Conservation (phyloP, 129 eudicot species). For the Dittrichia graveolens region DNA sequence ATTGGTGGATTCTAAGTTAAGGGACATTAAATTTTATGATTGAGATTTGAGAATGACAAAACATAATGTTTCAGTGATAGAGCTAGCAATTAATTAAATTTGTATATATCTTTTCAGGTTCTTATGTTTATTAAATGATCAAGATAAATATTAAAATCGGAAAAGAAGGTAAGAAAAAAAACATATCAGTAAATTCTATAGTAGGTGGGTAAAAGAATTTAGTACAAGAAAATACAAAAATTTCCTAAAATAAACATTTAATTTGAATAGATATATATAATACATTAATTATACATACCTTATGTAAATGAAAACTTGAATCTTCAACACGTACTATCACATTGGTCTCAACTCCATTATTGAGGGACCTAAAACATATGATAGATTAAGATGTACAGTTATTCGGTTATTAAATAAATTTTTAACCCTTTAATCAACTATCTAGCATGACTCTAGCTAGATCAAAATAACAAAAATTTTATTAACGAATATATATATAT, state of each 20-base stretch:
- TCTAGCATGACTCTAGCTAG: background rate
- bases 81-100: conserved; percentile 20
- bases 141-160: background rate
- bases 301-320: conserved; percentile 62
- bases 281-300: conserved; percentile 35
- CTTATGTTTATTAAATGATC: background rate
- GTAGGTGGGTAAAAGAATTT: too few species aligned
- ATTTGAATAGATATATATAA: too few species aligned
- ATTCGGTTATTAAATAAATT: background rate
- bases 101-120: background rate
- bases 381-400: background rate
- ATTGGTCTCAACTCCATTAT: conserved; percentile 50
- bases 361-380: conserved; percentile 43
- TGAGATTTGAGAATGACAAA: conserved; percentile 12
- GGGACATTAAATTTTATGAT: conserved; percentile 24
- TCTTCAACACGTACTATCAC: conserved; percentile 61
- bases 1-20: conserved; percentile 3
- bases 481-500: background rate
- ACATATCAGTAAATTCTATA: too few species aligned
- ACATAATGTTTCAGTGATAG: background rate
- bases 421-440: too few species aligned
- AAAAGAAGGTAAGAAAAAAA: background rate
- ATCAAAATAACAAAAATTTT: background rate
- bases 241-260: too few species aligned
- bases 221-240: too few species aligned